Evolutionary conservation across 768 basidiomycete species (phyloP).

Genomic region (Sutorius australiensis): DNA sequence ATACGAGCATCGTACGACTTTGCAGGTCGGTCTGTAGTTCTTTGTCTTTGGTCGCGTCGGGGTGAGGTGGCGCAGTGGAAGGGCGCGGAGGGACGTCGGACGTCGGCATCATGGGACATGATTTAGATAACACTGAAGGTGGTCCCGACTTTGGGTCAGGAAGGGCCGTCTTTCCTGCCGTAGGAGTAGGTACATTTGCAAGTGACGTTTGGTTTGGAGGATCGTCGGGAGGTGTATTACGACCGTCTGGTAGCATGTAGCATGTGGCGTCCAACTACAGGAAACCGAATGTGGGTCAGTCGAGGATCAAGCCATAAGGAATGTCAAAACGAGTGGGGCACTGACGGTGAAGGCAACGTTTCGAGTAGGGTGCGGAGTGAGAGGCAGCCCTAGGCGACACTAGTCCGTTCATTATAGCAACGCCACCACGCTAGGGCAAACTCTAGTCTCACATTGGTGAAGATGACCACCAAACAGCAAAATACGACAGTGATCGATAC

Average conservation of each 20-base stretch:
- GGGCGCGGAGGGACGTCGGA: conserved; percentile 22
- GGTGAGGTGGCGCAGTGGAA: conserved; percentile 27
- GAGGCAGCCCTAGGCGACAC: neutral
- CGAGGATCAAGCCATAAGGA: neutral
- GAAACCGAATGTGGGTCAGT: neutral
- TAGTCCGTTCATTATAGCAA: neutral
- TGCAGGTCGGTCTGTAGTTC: conserved; percentile 11
- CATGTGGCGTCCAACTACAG: conserved; percentile 16
- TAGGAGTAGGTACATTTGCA: conserved; percentile 17
- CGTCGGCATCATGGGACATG: conserved; percentile 9
- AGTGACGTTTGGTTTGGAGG: conserved; percentile 10
- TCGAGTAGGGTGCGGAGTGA: neutral
- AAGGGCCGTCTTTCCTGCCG: conserved; percentile 5
- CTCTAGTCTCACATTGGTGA: neutral
- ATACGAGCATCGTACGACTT: conserved; percentile 21
- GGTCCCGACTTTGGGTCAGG: conserved; percentile 7
- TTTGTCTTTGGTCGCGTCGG: conserved; percentile 11
- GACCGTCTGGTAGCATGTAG: conserved; percentile 29
- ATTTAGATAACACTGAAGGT: neutral
- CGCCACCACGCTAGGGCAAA: neutral
- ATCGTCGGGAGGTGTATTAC: conserved; percentile 9
- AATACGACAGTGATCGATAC: conserved; percentile 10
- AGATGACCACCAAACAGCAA: neutral
- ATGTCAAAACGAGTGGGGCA: neutral
- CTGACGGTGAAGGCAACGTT: conserved; percentile 4